Percentiles rank a stretch among this genome's conserved stretches.
Conservation (phyloP, 345 rosid genomes). For the Eucalyptus cloeziana region DNA sequence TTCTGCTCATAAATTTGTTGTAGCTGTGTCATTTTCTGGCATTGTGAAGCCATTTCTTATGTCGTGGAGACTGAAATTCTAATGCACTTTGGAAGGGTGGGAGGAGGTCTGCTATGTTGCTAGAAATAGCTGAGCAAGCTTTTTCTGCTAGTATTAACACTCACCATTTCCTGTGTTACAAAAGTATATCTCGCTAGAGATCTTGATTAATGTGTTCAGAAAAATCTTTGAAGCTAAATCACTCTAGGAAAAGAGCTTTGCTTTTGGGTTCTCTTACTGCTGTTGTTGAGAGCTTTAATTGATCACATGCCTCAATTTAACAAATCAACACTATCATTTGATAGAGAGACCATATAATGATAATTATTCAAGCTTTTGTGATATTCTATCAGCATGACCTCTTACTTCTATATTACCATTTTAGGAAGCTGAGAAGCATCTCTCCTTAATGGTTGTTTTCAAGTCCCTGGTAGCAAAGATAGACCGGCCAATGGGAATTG, state of each 20-base stretch:
- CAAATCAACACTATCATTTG: background rate
- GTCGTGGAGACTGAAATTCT: background rate
- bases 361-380: background rate
- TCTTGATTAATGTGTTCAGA: background rate
- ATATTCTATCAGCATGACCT: background rate
- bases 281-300: background rate
- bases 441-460: slow-evolving; percentile 90
- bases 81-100: background rate
- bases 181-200: background rate
- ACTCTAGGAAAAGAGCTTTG: background rate
- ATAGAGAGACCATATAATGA: background rate
- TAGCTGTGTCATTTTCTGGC: background rate
- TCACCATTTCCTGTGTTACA: background rate
- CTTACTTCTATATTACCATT: background rate
- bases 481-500: slow-evolving; percentile 62
- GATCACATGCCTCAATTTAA: background rate
- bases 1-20: background rate
- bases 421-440: slow-evolving; percentile 88
- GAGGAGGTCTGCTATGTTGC: background rate
- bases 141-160: no score
- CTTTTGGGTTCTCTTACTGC: background rate
- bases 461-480: slow-evolving; percentile 80
- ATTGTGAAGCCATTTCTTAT: background rate
- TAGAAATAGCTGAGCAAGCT: background rate
- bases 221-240: background rate